These are phyloP conservation scores for Yamadazyma sp. DNA, from an alignment of 805 yeast species.

Conservation along the genomic window DNA sequence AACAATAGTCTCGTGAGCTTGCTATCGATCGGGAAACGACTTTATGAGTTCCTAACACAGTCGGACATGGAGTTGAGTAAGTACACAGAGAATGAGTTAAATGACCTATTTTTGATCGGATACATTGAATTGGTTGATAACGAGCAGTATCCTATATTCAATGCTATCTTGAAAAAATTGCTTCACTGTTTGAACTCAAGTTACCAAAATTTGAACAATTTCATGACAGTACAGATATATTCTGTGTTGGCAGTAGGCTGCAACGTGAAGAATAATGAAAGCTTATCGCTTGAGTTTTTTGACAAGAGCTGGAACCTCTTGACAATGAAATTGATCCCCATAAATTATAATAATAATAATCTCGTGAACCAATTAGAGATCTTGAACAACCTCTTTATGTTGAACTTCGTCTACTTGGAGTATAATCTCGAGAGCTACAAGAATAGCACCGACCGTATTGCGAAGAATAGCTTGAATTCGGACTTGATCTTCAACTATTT, in stretches of 20 bases:
- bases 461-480: constrained; percentile 27
- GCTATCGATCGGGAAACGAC: constrained; percentile 27
- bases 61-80: constrained; percentile 15
- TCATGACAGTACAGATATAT: constrained; percentile 42
- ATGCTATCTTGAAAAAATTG: constrained; percentile 22
- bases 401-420: constrained; percentile 43
- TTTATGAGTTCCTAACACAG: constrained; percentile 19
- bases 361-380: constrained; percentile 24
- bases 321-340: constrained; percentile 33
- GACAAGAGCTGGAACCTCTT: constrained; percentile 47
- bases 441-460: not conserved
- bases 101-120: constrained; percentile 35
- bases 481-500: constrained; percentile 50
- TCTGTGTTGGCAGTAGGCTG: constrained; percentile 47
- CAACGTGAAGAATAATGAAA: constrained; percentile 22
- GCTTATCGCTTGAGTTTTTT: constrained; percentile 37
- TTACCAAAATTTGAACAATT: constrained; percentile 23
- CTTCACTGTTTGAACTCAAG: constrained; percentile 22
- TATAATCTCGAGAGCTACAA: constrained; percentile 28
- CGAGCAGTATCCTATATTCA: constrained; percentile 18
- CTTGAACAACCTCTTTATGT: constrained; percentile 45
- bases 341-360: constrained; percentile 23
- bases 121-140: constrained; percentile 21
- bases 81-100: constrained; percentile 17
- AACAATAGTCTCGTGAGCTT: constrained; percentile 25